These are phyloP conservation scores for Trapa incisa DNA, from an alignment of 345 rosid genomes.

Conservation along the genomic window DNA sequence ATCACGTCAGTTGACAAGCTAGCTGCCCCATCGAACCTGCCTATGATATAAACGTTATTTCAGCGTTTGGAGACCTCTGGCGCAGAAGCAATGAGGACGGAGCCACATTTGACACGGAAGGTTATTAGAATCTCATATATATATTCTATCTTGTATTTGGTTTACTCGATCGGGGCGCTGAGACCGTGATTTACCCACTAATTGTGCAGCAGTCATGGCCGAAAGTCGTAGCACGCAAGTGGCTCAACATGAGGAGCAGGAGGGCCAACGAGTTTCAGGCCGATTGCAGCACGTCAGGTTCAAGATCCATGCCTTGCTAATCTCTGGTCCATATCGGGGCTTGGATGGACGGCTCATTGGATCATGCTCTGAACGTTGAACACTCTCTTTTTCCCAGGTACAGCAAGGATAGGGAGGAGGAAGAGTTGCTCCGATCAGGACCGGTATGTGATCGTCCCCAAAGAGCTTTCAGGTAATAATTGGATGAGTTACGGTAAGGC, in stretches of 20 bases:
- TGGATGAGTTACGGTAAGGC: too few species aligned
- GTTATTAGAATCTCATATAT: neutral
- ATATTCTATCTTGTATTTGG: too few species aligned
- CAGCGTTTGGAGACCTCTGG: neutral
- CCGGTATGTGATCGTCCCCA: slow-evolving; percentile 33
- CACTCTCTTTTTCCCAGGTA: neutral
- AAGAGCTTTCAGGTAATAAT: slow-evolving; percentile 4
- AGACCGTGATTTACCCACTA: neutral
- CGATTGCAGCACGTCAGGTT: slow-evolving; percentile 51
- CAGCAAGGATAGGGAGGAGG: slow-evolving; percentile 30
- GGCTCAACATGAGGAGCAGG: slow-evolving; percentile 66
- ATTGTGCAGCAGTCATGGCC: slow-evolving; percentile 64
- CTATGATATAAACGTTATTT: neutral
- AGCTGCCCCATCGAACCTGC: neutral
- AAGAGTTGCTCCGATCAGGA: slow-evolving; percentile 66
- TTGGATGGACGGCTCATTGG: neutral
- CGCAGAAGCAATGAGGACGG: neutral
- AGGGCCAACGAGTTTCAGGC: slow-evolving; percentile 52
- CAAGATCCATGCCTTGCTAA: slow-evolving; percentile 5
- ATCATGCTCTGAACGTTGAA: neutral
- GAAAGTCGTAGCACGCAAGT: slow-evolving; percentile 52
- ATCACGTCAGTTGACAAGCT: neutral
- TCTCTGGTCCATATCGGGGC: neutral
- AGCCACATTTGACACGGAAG: neutral
- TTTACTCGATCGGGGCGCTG: neutral